Evolutionary conservation across 352 stramenopile species (phyloP), one percentile per base, ranked within the genome.

Genomic region (Thraustochytrium sp.): DNA sequence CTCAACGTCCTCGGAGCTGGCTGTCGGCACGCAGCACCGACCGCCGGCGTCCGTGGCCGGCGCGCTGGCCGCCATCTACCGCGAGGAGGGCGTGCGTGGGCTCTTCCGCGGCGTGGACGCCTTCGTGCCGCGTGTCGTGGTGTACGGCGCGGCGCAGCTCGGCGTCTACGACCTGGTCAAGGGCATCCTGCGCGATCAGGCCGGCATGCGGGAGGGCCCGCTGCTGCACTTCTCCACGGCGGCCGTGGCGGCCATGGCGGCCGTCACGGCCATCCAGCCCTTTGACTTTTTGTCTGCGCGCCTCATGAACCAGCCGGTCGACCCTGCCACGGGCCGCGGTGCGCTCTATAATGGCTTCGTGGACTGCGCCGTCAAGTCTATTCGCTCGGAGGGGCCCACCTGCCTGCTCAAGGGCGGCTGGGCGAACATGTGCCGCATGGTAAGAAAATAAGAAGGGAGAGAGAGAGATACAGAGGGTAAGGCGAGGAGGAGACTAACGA

Each of bases 381-480:
- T 61, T 21, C n/a, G 2, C 26, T 44, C 44, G 23, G 44, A 68
- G 68, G 68, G 68, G 26, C 68, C 68, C 9, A 23, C n/a, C 0
- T 80, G 68, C 38, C 31, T 80, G 9, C 68, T 80, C 48, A 80
- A 64, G 37, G 68, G 68, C 49, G 18, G 23, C 44, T 80, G 68
- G 68, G 68, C 68, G 5, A 80, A 80, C 38, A 64, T 80, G 46
- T 80, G 68, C 53, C 29, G 68, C 29, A 80, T 80, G 68, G 68
- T 75, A 75, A 49, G 62, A 53, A 29, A n/a, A n/a, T n/a, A 55
- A 18, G 48, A 18, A 55, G n/a, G 48, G 48, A 18, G 18, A 23
- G 48, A 55, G 18, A n/a, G 16, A 55, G 16, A 34, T 16, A 34
- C 55, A 31, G 26, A 18, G 26, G 13, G 34, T 29, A 65, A 31